Evolutionary conservation across 2,329 filamentous ascomycete species (phyloP).

Genomic region (Neocucurbitaria cava): DNA sequence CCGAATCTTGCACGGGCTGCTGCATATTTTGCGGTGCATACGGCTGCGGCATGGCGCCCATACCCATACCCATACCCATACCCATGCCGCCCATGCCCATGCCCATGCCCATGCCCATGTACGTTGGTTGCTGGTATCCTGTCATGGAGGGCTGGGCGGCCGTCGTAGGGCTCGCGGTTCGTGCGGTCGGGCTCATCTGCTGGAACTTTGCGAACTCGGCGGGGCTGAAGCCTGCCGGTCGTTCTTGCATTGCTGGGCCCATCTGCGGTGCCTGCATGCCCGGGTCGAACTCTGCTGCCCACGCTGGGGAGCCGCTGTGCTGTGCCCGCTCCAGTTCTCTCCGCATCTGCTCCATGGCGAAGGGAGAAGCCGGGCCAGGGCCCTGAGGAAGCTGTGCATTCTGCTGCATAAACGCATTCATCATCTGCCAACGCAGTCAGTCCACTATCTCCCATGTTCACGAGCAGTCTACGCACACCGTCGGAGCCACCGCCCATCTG

Average conservation of each 20-base stretch:
- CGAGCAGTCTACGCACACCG: conserved; percentile 39
- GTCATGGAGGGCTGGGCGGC: conserved; percentile 51
- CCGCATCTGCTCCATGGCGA: conserved; percentile 72
- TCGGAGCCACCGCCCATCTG: conserved; percentile 75
- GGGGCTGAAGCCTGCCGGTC: conserved; percentile 68
- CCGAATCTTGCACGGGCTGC: conserved; percentile 55
- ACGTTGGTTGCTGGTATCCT: conserved; percentile 63
- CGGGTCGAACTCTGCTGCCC: conserved; percentile 70
- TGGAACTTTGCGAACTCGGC: conserved; percentile 90
- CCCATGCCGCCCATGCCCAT: conserved; percentile 65
- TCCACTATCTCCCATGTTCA: conserved; percentile 4
- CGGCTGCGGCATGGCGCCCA: conserved; percentile 54
- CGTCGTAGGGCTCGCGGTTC: conserved; percentile 66
- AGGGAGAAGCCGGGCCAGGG: conserved; percentile 61
- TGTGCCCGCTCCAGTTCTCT: conserved; percentile 65
- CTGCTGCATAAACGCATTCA: conserved; percentile 91
- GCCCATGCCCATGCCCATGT: conserved; percentile 48
- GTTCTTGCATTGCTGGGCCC: conserved; percentile 72
- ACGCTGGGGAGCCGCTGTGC: conserved; percentile 63
- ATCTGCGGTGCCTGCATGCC: conserved; percentile 68
- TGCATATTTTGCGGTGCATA: conserved; percentile 56
- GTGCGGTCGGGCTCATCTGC: conserved; percentile 64
- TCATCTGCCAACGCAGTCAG: conserved; percentile 68
- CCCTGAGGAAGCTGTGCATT: conserved; percentile 66
- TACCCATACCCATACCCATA: conserved; percentile 58